phyloP scores from a whole-genome alignment of 441 rosid genomes.

The Codiaeum variegatum region DNA sequence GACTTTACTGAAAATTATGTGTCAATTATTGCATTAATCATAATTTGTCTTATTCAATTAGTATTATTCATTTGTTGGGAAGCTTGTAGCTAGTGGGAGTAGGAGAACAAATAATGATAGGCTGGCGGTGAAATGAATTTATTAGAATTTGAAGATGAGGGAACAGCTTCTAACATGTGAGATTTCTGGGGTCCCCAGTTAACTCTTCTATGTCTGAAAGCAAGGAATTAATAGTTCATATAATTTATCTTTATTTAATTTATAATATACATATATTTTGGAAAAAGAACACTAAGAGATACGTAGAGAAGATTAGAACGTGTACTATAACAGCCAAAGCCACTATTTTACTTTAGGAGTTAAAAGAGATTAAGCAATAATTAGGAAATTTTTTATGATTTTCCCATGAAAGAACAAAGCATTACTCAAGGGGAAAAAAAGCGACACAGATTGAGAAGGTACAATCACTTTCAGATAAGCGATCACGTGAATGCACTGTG shows the following conservation, averaged over 20 bases:
- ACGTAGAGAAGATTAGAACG: conserved; percentile 7
- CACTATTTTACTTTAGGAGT: conserved; percentile 6
- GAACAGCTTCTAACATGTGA: conserved; percentile 22
- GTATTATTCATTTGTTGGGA: conserved; percentile 17
- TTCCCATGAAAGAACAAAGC: too few relatives aligned
- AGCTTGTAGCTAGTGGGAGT: conserved; percentile 19
- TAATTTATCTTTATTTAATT: neutral
- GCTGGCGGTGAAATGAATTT: conserved; percentile 1
- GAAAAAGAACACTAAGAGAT: conserved; percentile 9
- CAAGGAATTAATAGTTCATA: neutral
- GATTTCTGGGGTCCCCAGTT: conserved; percentile 30
- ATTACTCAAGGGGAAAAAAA: too few relatives aligned
- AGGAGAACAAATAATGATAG: conserved; percentile 5
- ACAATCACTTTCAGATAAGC: too few relatives aligned
- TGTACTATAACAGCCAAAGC: neutral
- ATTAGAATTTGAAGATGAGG: conserved; percentile 7
- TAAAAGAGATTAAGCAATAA: too few relatives aligned
- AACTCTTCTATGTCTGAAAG: neutral
- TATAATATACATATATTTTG: too few relatives aligned
- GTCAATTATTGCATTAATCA: conserved; percentile 15
- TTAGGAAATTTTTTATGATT: neutral
- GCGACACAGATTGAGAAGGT: too few relatives aligned
- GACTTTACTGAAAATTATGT: neutral
- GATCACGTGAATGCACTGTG: too few relatives aligned
- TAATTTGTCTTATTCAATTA: conserved; percentile 8